phyloP scores from a whole-genome alignment of 805 yeast species.

The Lipomyces sp. region DNA sequence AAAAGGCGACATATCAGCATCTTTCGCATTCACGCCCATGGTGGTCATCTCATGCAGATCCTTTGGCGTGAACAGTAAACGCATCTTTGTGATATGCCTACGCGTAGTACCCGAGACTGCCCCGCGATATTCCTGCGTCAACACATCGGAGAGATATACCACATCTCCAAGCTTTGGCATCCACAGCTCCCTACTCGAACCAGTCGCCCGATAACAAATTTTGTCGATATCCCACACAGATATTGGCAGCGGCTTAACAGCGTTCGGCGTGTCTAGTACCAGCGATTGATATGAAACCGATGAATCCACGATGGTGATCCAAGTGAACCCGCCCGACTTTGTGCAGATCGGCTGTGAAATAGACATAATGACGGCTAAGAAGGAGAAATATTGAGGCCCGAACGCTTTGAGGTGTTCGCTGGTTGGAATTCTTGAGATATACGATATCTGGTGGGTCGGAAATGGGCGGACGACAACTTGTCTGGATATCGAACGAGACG shows the following conservation, averaged over 20 bases:
- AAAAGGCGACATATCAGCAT: not conserved
- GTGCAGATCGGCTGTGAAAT: conserved; percentile 7
- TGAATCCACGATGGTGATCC: conserved; percentile 20
- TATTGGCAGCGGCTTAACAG: conserved; percentile 15
- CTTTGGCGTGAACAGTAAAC: conserved; percentile 4
- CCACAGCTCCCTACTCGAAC: not conserved
- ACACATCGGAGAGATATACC: conserved; percentile 15
- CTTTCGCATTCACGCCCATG: not conserved
- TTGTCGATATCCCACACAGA: conserved; percentile 14
- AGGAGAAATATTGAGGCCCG: conserved; percentile 21
- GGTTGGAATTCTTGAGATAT: conserved; percentile 15
- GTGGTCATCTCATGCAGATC: not conserved
- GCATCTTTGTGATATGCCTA: conserved; percentile 3
- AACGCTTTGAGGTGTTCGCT: conserved; percentile 9
- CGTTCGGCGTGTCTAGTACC: not conserved
- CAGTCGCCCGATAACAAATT: not conserved
- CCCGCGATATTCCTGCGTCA: not conserved
- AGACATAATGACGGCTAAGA: conserved; percentile 17
- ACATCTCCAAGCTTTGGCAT: conserved; percentile 17
- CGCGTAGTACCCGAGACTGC: conserved; percentile 15
- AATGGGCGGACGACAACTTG: not conserved
- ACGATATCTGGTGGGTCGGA: conserved; percentile 7
- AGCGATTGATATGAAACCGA: conserved; percentile 11
- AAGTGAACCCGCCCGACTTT: conserved; percentile 8
- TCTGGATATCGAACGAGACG: not conserved